Conservation (phyloP, 371 early-diverging fungal species). For the Smittium culicis region DNA sequence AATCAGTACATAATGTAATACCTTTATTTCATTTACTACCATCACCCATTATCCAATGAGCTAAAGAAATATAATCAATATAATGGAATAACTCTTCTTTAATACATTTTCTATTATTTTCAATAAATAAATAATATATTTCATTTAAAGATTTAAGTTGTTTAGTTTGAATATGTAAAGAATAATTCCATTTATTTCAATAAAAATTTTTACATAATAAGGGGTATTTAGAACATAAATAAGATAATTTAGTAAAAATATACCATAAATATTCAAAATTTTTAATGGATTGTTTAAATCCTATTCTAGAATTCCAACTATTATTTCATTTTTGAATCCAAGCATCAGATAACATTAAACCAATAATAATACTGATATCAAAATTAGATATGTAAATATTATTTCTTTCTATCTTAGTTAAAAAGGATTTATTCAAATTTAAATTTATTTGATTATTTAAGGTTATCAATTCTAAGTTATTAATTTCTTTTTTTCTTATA, state of each 20-base stretch:
- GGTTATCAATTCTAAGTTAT: conserved; percentile 10
- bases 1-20: conserved; percentile 17
- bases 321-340: conserved; percentile 13
- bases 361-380: conserved; percentile 18
- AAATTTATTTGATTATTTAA: conserved; percentile 11
- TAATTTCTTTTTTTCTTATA: conserved; percentile 11
- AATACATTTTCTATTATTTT: conserved; percentile 14
- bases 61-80: conserved; percentile 19
- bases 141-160: conserved; percentile 11
- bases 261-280: conserved; percentile 15
- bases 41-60: conserved; percentile 25
- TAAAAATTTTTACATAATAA: conserved; percentile 8
- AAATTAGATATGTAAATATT: conserved; percentile 15
- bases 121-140: conserved; percentile 5
- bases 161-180: conserved; percentile 11
- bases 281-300: conserved; percentile 13
- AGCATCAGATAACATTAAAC: conserved; percentile 19
- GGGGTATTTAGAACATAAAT: conserved; percentile 13
- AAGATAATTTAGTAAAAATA: conserved; percentile 10
- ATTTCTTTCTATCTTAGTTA: conserved; percentile 5
- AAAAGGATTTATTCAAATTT: conserved; percentile 5
- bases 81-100: conserved; percentile 13
- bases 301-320: conserved; percentile 13
- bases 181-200: conserved; percentile 2
- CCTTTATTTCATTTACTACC: conserved; percentile 23